Evolutionary conservation across 1,139 yeast genomes (phyloP).

Genomic region (Hansenula lynferdii): DNA sequence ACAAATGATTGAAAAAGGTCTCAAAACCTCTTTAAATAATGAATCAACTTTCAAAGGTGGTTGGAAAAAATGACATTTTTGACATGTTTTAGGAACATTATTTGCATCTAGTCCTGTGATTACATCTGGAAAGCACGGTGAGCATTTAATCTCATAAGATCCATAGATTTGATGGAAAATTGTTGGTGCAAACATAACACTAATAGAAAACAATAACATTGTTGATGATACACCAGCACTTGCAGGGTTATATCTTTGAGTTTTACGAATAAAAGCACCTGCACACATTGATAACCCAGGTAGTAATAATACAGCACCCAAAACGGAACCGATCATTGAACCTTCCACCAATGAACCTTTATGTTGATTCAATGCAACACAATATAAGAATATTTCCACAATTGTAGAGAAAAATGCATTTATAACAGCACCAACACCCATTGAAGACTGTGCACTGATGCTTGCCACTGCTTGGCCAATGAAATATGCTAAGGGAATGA

Average conservation of each 20-base stretch:
- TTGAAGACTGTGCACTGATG: conserved; percentile 95
- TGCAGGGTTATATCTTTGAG: conserved; percentile 92
- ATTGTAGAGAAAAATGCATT: conserved; percentile 96
- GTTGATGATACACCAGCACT: conserved; percentile 98
- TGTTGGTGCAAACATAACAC: conserved; percentile 93
- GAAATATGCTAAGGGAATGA: conserved; percentile 91
- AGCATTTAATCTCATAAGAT: conserved; percentile 73
- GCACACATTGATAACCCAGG: conserved; percentile 98
- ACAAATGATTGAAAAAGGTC: conserved; percentile 80
- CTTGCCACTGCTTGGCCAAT: conserved; percentile 99
- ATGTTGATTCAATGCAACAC: conserved; percentile 82
- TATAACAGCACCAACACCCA: conserved; percentile 99
- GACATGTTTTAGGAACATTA: conserved; percentile 36
- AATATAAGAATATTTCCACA: conserved; percentile 87
- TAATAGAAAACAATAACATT: conserved; percentile 85
- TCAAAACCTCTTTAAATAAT: conserved; percentile 59
- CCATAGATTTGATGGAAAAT: conserved; percentile 89
- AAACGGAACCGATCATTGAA: conserved; percentile 89
- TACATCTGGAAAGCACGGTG: conserved; percentile 18
- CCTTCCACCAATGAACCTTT: conserved; percentile 95
- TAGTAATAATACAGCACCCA: conserved; percentile 85
- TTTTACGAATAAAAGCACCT: conserved; percentile 86
- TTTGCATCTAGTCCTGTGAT: conserved; percentile 2
- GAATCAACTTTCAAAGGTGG: conserved; percentile 63
- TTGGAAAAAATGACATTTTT: conserved; percentile 74